Conservation (phyloP, 345 rosid species). For the Xanthoceras sorbifolium region DNA sequence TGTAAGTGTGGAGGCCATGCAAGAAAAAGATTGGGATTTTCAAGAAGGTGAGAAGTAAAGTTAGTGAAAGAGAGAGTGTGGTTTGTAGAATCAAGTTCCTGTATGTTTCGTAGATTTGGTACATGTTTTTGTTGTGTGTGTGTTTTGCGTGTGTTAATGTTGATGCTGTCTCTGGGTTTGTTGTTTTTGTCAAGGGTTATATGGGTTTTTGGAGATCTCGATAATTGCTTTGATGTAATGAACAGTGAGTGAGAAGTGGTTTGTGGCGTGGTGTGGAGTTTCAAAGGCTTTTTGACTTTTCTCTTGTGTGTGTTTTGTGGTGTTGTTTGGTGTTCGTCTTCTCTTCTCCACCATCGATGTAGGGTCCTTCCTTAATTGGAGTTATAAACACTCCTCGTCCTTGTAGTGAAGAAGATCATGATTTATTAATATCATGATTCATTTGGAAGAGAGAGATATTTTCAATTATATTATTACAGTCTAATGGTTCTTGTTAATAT, state of each 20-base stretch:
- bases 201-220: background rate
- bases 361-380: too few relatives aligned
- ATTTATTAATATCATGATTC: too few relatives aligned
- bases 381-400: too few relatives aligned
- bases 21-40: constrained; percentile 64
- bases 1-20: constrained; percentile 72
- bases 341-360: too few relatives aligned
- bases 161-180: background rate
- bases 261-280: too few relatives aligned
- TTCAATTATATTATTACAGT: too few relatives aligned
- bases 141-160: background rate
- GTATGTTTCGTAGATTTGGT: constrained; percentile 45
- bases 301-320: too few relatives aligned
- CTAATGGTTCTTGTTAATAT: too few relatives aligned
- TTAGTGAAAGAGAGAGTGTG: constrained; percentile 40
- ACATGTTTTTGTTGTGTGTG: constrained; percentile 29
- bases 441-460: too few relatives aligned
- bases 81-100: constrained; percentile 55
- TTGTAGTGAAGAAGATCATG: too few relatives aligned
- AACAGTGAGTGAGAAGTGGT: background rate
- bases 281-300: too few relatives aligned
- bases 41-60: constrained; percentile 56
- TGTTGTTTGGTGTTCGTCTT: too few relatives aligned
- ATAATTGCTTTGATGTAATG: background rate
- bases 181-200: background rate